These are phyloP conservation scores for Sanghuangporus baumii DNA, from an alignment of 1,284 basidiomycete genomes.

Conservation along the genomic window DNA sequence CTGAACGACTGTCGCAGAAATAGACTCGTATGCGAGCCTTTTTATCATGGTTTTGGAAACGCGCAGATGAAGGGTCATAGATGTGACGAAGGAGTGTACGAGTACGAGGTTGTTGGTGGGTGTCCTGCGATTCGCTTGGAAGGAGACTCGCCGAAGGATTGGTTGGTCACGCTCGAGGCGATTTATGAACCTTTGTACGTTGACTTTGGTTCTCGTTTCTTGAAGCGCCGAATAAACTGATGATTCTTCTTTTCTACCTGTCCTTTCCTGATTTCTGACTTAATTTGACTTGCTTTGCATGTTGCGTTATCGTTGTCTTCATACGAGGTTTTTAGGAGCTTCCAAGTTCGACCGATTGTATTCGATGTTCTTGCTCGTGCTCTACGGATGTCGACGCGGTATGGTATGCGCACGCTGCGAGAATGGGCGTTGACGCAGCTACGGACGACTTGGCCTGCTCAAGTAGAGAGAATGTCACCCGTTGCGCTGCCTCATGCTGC, in stretches of 20 bases:
- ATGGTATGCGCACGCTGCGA: conserved; percentile 28
- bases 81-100: conserved; percentile 21
- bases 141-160: conserved; percentile 27
- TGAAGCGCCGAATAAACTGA: no score
- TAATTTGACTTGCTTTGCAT: not conserved
- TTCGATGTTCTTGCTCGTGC: conserved; percentile 26
- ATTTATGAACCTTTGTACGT: conserved; percentile 31
- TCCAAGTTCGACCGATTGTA: conserved; percentile 22
- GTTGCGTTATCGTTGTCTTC: not conserved
- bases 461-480: conserved; percentile 26
- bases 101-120: conserved; percentile 26
- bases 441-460: conserved; percentile 27
- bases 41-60: not conserved
- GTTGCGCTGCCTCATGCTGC: conserved; percentile 28
- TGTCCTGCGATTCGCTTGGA: conserved; percentile 27
- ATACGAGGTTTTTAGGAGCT: conserved; percentile 19
- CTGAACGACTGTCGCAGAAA: not conserved
- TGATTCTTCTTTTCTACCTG: not conserved
- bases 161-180: conserved; percentile 27
- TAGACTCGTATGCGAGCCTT: not conserved
- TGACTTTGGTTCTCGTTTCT: not conserved
- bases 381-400: conserved; percentile 32
- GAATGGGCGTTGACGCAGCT: conserved; percentile 26
- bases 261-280: not conserved
- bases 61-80: not conserved